Evolutionary conservation across 106 monocot genomes (phyloP), one percentile per base, ranked within the genome.

Genomic region (Alisma plantagoaquatica): DNA sequence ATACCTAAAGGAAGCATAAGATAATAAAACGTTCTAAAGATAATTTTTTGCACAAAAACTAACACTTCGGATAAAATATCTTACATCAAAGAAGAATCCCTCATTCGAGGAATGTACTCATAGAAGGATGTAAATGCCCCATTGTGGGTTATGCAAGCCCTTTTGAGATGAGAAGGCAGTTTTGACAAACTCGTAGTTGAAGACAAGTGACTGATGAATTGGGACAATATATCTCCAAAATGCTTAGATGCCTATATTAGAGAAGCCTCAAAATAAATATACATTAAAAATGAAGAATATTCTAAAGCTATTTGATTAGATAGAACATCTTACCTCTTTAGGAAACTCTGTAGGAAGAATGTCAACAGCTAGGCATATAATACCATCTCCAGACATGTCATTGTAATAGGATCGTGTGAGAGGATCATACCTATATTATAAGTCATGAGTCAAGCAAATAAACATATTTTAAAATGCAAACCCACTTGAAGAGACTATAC

Each of bases 311-410:
- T 29, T 15, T 44, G 23, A 31, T 49, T 33, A 78, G 58, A 28
- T 44, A 11, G 17, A 53, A 43, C 23, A 10, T 0, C 43, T 38
- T 65, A 84, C 93, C 81, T 96, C 96, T 33, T 45, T 80, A 2
- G 96, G 70, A 58, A 96, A 96, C 49, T 96, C 96, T 47, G 96
- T 89, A 32, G 96, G 96, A 60, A 96, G 89, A 46, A 76, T 96
- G 63, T 96, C 96, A 64, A 96, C 81, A 54, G 96, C 75, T 32
- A 81, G 65, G 46, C 88, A 89, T 43, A 96, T 70, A 30, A 89
- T 54, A 51, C 96, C 96, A 68, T 79, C 67, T 21, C 84, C 81
- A 25, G 51, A 64, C 96, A 96, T 81, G 49, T 84, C 81, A 54
- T 84, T 70, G 66, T 89, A 78, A 70, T 81, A 88, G 4, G 84